Evolutionary conservation across 306 rosid species (phyloP).

Genomic region (Glycine soja): DNA sequence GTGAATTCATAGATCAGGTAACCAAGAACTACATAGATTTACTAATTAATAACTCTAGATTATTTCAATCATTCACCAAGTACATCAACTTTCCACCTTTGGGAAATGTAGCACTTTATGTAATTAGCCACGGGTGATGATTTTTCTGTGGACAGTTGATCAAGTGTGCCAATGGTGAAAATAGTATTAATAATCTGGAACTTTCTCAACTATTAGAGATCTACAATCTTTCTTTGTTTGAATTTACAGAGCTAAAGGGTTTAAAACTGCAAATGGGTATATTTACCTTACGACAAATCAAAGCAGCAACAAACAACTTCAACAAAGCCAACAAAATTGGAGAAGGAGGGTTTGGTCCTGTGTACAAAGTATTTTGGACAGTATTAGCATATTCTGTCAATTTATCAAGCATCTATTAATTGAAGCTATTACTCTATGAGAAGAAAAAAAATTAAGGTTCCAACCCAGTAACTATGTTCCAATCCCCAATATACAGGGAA

Average conservation of each 20-base stretch:
- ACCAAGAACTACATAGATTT: background rate
- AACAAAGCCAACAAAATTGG: background rate
- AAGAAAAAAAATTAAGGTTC: background rate
- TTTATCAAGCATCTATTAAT: background rate
- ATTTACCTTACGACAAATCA: background rate
- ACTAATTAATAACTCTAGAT: too few relatives aligned
- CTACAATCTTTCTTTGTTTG: background rate
- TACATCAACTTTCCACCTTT: too few relatives aligned
- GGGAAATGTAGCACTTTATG: too few relatives aligned
- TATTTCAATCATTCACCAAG: too few relatives aligned
- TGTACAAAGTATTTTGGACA: background rate
- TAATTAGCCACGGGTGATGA: too few relatives aligned
- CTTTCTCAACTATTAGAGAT: background rate
- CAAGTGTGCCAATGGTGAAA: background rate
- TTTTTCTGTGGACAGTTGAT: too few relatives aligned
- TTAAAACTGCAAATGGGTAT: background rate
- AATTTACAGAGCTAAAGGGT: background rate
- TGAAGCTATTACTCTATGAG: background rate
- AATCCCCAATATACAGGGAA: background rate
- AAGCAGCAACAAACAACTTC: background rate
- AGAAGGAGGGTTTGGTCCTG: constrained; percentile 1
- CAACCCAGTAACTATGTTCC: background rate
- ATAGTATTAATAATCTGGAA: background rate
- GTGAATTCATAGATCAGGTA: background rate
- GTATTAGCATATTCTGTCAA: background rate